A percentile compares a stretch with the other conserved stretches of the same genome.
Conservation (phyloP, 805 yeast genomes). For the Lipomyces mesembrius region DNA sequence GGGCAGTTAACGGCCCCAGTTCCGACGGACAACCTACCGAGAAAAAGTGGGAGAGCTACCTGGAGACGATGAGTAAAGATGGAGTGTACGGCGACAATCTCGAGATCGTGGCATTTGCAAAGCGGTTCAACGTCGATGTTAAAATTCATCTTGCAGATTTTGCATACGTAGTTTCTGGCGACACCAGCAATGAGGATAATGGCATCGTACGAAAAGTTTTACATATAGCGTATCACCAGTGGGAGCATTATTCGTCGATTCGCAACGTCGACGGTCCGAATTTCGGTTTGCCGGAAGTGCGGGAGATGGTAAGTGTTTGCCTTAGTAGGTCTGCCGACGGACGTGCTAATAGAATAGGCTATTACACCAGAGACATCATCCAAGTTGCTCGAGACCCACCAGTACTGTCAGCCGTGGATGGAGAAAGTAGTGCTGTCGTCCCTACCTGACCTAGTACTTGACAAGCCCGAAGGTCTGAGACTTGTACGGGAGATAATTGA, state of each 20-base stretch:
- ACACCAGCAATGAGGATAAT: background rate
- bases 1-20: conserved; percentile 6
- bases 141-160: conserved; percentile 48
- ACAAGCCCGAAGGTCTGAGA: conserved; percentile 7
- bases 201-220: conserved; percentile 19
- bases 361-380: conserved; percentile 19
- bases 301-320: conserved; percentile 21
- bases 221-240: conserved; percentile 50
- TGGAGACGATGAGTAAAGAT: conserved; percentile 46
- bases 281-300: conserved; percentile 43
- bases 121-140: conserved; percentile 43
- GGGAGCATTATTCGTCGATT: conserved; percentile 53
- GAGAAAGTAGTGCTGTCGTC: conserved; percentile 29
- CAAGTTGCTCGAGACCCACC: conserved; percentile 20
- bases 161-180: conserved; percentile 45
- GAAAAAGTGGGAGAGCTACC: conserved; percentile 46
- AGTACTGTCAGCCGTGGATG: conserved; percentile 36
- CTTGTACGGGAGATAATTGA: conserved; percentile 30
- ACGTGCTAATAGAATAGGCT: conserved; percentile 1
- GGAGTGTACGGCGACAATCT: conserved; percentile 51
- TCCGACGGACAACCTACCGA: conserved; percentile 10
- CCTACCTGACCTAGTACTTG: conserved; percentile 22
- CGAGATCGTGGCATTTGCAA: conserved; percentile 51
- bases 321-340: background rate
- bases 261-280: conserved; percentile 49